Evolutionary conservation across 139 green algal genomes (phyloP).

Genomic region (Tetradesmus lagerheimii): DNA sequence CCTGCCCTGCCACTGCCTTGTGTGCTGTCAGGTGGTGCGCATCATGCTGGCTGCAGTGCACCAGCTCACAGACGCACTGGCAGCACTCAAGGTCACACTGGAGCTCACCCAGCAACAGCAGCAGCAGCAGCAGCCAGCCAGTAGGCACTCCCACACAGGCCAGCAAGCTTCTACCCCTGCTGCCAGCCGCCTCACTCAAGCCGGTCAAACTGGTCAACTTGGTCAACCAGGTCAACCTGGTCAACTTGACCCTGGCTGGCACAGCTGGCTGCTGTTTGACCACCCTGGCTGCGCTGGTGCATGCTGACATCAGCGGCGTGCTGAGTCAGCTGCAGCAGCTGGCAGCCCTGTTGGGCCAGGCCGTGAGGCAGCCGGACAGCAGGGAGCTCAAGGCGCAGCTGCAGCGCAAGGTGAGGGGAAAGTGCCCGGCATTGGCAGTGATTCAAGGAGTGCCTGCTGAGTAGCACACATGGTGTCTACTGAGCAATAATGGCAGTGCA

Average conservation of each 20-base stretch:
- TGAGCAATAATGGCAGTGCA: too few species aligned
- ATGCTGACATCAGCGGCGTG: not conserved
- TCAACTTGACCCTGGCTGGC: not conserved
- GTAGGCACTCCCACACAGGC: not conserved
- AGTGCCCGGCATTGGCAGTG: too few species aligned
- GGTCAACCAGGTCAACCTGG: not conserved
- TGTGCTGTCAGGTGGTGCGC: conserved; percentile 25
- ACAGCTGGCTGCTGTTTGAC: conserved; percentile 34
- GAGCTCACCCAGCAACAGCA: conserved; percentile 10
- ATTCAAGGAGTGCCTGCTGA: too few species aligned
- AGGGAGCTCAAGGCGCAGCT: not conserved
- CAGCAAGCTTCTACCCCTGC: not conserved
- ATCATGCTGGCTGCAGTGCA: conserved; percentile 20
- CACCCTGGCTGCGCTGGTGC: conserved; percentile 12
- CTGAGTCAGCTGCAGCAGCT: not conserved
- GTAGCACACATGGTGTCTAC: too few species aligned
- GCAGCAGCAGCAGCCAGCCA: conserved; percentile 26
- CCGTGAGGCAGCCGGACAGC: not conserved
- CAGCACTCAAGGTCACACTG: conserved; percentile 28
- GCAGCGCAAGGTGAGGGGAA: conserved; percentile 17
- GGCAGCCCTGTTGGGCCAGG: not conserved
- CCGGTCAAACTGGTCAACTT: not conserved
- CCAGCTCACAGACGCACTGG: conserved; percentile 31
- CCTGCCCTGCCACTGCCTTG: not conserved
- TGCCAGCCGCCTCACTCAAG: not conserved